phyloP scores from a whole-genome alignment of 306 rosid species.

The Pueraria montana region DNA sequence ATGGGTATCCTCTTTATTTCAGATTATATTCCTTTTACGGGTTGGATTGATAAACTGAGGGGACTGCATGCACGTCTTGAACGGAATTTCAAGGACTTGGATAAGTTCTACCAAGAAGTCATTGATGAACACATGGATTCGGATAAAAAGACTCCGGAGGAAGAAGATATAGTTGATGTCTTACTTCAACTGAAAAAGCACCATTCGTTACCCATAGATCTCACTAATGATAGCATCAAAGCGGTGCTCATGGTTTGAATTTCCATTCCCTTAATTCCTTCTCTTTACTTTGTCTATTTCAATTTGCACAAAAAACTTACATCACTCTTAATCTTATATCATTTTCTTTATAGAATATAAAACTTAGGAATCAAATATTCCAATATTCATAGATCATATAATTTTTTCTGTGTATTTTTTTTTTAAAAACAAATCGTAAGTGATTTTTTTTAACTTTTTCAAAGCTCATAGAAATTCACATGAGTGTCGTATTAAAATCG shows the following conservation, averaged over 20 bases:
- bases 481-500: no score
- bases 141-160: neutral
- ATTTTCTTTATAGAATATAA: no score
- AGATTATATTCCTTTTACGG: constrained; percentile 53
- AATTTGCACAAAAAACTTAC: no score
- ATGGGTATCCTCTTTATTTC: constrained; percentile 2
- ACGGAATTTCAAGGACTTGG: constrained; percentile 38
- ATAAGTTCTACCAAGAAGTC: constrained; percentile 53
- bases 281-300: no score
- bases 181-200: constrained; percentile 39
- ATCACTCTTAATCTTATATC: no score
- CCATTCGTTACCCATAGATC: neutral
- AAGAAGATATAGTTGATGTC: constrained; percentile 42
- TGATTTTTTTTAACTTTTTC: no score
- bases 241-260: constrained; percentile 6
- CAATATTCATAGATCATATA: no score
- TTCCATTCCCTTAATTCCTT: neutral
- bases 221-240: constrained; percentile 44
- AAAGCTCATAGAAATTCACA: no score
- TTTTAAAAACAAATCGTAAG: no score
- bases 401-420: no score
- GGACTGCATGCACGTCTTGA: constrained; percentile 44
- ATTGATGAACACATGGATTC: constrained; percentile 48
- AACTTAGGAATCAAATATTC: no score
- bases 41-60: constrained; percentile 55